Evolutionary conservation across 768 basidiomycete species (phyloP), one percentile per base, ranked within the genome.

Genomic region (Rhodocollybia butyracea): DNA sequence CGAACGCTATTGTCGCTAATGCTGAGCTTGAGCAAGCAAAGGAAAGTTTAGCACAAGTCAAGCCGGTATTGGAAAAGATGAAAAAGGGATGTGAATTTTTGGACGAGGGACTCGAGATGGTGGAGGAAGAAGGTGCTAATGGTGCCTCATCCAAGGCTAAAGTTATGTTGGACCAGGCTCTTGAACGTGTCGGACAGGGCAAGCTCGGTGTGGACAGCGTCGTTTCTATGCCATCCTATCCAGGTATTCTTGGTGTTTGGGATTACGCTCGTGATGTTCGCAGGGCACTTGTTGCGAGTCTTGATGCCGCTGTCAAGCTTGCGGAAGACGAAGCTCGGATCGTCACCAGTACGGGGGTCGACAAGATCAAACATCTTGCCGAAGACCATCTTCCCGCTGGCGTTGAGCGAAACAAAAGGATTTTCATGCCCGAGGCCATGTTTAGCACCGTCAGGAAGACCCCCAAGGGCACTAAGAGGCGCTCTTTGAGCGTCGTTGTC

Each of bases 351-450:
- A 65, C 70, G 6, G 85, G 88, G 40, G 89, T 98, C 22, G 72
- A 80, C 31, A 77, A 78, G 59, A 82, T 97, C 58, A 73, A 76
- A 38, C 71, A 78, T 17, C 74, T 97, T 19, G 94, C 84, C 19
- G 88, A 96, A 57, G 74, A 75, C 55, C 83, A 91, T 70, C 81
- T 99, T 15, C 90, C 89, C 1, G 79, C 79, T 48, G 88, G 86
- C 55, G 91, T 93, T 22, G 92, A 94, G 67, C 78, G 91, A 38
- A 84, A 83, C 46, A 80, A 84, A 54, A 79, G 92, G 26, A 84
- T 96, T 12, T 99, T 99, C 77, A 85, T 91, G 75, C 92, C 96
- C n/a, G 89, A 96, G 66, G 96, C 93, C 13, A 98, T 99, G 97
- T 99, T 98, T 74, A 83, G 82, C 53, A 70, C 79, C 40, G 69